Percentiles rank a stretch among this genome's conserved stretches.
phyloP scores from a whole-genome alignment of 108 stramenopile genomes.

The Cyclotella sp. region DNA sequence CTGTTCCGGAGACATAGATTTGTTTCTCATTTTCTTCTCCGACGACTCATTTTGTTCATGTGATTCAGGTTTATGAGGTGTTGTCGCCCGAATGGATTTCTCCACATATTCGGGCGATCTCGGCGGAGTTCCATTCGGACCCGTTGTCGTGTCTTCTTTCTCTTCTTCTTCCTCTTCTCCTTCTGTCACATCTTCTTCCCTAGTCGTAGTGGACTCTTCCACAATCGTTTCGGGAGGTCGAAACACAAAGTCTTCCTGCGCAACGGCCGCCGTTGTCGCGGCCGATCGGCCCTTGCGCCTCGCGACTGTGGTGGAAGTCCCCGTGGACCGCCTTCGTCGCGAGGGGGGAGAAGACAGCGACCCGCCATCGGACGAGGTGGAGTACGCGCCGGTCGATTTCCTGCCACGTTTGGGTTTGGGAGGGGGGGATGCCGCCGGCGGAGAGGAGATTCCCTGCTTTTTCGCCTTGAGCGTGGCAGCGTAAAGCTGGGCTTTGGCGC shows the following conservation, averaged over 20 bases:
- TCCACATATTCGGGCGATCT: neutral
- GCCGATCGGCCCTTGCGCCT: slow-evolving; percentile 2
- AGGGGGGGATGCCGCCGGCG: neutral
- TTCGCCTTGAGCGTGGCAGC: slow-evolving; percentile 8
- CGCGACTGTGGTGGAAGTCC: neutral
- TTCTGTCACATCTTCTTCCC: neutral
- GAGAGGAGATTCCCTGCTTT: neutral
- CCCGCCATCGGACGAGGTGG: neutral
- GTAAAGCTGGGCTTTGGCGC: slow-evolving; percentile 27
- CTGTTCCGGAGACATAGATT: neutral
- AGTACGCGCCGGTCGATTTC: slow-evolving; percentile 13
- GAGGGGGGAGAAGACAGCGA: neutral
- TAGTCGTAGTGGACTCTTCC: neutral
- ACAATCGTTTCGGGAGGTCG: slow-evolving; percentile 3
- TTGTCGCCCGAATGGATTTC: neutral
- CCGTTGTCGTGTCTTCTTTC: neutral
- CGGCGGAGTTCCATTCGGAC: slow-evolving; percentile 21
- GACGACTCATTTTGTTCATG: neutral
- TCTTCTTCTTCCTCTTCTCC: neutral
- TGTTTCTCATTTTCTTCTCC: neutral
- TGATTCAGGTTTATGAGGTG: neutral
- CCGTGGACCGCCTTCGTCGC: neutral
- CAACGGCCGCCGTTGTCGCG: slow-evolving; percentile 11
- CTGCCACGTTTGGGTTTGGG: neutral
- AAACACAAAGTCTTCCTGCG: slow-evolving; percentile 5